Base-by-base conservation (phyloP, 2,329 filamentous ascomycete species). In the Clonostachys chloroleuca region DNA sequence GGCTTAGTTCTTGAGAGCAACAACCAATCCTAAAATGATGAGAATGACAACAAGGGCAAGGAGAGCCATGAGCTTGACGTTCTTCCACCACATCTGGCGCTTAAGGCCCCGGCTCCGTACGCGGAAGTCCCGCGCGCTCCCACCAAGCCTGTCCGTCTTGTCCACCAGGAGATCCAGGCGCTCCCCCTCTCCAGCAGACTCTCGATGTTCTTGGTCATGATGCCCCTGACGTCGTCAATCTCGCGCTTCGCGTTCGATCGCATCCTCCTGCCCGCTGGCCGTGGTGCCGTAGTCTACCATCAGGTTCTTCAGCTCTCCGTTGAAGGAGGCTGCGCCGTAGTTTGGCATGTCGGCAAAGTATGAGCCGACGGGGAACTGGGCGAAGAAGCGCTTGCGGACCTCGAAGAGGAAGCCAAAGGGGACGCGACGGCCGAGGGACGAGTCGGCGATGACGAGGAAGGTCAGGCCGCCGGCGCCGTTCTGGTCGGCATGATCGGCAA, bases 21-120 rank as follows among this genome's bases (percentile, higher is more conserved):
- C 70, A 30, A 81, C 68, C 49, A 81, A 76, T n/a, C 74, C 71
- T 54, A 80, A 56, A 42, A 83, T 56, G 54, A 83, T 79, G 52
- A 83, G 61, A 41, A 74, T 62, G 24, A 94, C 68, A 2, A 92
- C 89, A 41, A 96, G 61, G 5, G 68, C 75, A 51, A 92, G 62
- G 56, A 99, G 67, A 7, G 81, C 85, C 91, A 97, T 96, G 56
- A 99, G 70, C 73, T 95, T 95, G 42, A 95, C 80, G 66, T 99
- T 97, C 84, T 97, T 97, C 92, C 92, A 97, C 94, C 94, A 99
- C 94, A 99, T 97, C 68, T 86, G 81, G 62, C 95, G 80, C 72
- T 94, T 88, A 57, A 99, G 67, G 1, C 90, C 91, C 24, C 91
- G 76, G 64, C 88, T 95, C 56, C 92, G 78, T 16, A 97, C 85